Conservation (phyloP, 768 basidiomycete species). For the Tylopilus felleus region DNA sequence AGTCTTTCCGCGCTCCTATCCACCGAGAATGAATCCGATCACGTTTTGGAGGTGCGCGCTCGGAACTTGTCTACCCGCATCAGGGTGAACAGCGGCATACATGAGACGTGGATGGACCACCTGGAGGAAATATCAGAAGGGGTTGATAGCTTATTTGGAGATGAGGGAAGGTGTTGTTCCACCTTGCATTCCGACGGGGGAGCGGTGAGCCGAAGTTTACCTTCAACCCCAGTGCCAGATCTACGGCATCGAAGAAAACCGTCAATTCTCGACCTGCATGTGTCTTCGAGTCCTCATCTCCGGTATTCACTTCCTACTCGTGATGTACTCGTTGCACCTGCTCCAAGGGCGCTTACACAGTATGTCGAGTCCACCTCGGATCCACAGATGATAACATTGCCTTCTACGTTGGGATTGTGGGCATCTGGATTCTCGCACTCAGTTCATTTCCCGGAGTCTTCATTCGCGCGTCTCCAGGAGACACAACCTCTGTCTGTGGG, state of each 20-base stretch:
- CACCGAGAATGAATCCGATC: constrained; percentile 45
- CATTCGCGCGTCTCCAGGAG: neutral
- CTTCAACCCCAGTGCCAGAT: constrained; percentile 33
- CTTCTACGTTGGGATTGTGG: constrained; percentile 69
- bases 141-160: constrained; percentile 57
- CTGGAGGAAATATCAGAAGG: constrained; percentile 61
- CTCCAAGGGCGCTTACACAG: constrained; percentile 74
- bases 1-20: constrained; percentile 49
- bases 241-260: constrained; percentile 42
- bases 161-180: constrained; percentile 12
- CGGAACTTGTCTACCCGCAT: constrained; percentile 53
- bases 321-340: constrained; percentile 55
- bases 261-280: constrained; percentile 40
- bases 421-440: constrained; percentile 31
- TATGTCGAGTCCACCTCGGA: constrained; percentile 60
- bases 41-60: constrained; percentile 45
- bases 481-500: neutral
- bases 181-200: constrained; percentile 12
- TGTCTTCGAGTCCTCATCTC: constrained; percentile 36
- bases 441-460: constrained; percentile 8
- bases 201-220: constrained; percentile 45
- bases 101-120: constrained; percentile 63
- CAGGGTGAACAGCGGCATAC: constrained; percentile 40
- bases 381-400: constrained; percentile 52
- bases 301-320: constrained; percentile 51